Conservation (phyloP, 2,329 filamentous ascomycete species). For the Calonectria montana region DNA sequence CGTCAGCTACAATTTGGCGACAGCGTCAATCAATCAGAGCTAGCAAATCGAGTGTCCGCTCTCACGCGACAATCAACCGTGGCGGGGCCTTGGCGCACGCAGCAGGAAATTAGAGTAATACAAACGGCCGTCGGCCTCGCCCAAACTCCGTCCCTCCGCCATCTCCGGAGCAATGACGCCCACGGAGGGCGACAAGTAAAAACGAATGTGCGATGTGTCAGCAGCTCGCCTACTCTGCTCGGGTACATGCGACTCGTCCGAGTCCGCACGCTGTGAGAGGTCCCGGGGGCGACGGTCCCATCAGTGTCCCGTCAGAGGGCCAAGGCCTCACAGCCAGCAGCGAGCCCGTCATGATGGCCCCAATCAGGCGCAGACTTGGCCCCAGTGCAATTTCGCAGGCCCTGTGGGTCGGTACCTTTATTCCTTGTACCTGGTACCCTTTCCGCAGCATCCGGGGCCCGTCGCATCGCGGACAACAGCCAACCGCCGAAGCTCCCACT, state of each 20-base stretch:
- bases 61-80: conserved; percentile 39
- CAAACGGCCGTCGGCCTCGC: conserved; percentile 34
- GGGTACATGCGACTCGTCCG: conserved; percentile 26
- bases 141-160: conserved; percentile 43
- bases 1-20: neutral
- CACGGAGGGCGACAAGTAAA: neutral
- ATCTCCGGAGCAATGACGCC: conserved; percentile 21
- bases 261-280: conserved; percentile 32
- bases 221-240: conserved; percentile 28
- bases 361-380: conserved; percentile 37
- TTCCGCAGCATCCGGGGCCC: conserved; percentile 44
- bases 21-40: neutral
- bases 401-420: conserved; percentile 33
- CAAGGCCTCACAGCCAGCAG: conserved; percentile 25
- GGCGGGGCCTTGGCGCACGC: conserved; percentile 37
- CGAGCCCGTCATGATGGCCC: conserved; percentile 18
- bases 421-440: conserved; percentile 40
- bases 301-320: neutral
- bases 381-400: conserved; percentile 43
- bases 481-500: conserved; percentile 13
- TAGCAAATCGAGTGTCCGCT: conserved; percentile 3
- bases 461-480: conserved; percentile 16
- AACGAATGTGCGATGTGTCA: conserved; percentile 33
- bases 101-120: conserved; percentile 44
- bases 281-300: conserved; percentile 19